These are phyloP conservation scores for Erucastrum elatum DNA, from an alignment of 345 rosid genomes.

Conservation along the genomic window DNA sequence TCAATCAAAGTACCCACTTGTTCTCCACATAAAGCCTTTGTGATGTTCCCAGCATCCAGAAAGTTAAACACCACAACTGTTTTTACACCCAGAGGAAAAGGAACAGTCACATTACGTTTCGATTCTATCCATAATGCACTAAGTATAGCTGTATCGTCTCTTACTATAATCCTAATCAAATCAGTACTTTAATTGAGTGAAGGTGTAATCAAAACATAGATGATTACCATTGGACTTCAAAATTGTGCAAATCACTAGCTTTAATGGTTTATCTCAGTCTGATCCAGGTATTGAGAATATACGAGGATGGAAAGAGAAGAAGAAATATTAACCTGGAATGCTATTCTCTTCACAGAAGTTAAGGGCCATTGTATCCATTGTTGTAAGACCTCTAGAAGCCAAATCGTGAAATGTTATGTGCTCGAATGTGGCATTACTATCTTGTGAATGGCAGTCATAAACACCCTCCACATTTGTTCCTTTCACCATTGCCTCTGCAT, in stretches of 20 bases:
- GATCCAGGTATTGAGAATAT: too few relatives aligned
- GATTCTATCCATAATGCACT: not conserved
- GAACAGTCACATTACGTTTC: not conserved
- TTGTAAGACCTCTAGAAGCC: constrained; percentile 62
- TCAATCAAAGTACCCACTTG: constrained; percentile 89
- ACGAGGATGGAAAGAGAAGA: not conserved
- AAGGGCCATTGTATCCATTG: constrained; percentile 81
- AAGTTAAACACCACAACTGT: constrained; percentile 86
- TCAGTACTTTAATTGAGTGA: too few relatives aligned
- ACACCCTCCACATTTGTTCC: constrained; percentile 81
- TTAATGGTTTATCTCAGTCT: too few relatives aligned
- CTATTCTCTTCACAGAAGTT: constrained; percentile 82
- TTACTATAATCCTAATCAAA: too few relatives aligned
- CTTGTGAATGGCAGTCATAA: constrained; percentile 68
- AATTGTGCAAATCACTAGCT: too few relatives aligned
- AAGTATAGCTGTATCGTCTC: too few relatives aligned
- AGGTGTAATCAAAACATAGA: too few relatives aligned
- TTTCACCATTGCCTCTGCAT: constrained; percentile 82
- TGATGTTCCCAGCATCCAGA: constrained; percentile 80
- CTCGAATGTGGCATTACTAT: constrained; percentile 59
- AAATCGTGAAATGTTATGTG: constrained; percentile 70
- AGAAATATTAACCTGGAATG: constrained; percentile 68
- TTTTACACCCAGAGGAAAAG: not conserved
- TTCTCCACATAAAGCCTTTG: constrained; percentile 82
- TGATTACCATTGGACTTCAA: too few relatives aligned